Conservation (phyloP, 2,329 filamentous ascomycete genomes). For the Fusarium verticillioides region DNA sequence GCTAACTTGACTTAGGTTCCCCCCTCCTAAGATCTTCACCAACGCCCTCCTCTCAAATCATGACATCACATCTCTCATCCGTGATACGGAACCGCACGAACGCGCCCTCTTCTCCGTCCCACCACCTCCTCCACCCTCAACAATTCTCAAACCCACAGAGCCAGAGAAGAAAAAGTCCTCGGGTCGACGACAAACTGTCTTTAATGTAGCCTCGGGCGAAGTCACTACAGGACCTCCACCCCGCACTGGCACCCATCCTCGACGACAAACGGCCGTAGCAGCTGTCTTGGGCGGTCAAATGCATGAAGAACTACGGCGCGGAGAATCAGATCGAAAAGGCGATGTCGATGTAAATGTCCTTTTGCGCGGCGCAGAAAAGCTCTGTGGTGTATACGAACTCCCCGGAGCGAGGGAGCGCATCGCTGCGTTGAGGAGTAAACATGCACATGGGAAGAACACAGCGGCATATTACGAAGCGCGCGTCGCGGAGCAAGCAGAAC, state of each 20-base stretch:
- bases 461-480: constrained; percentile 83
- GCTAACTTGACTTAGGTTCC: constrained; percentile 70
- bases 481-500: constrained; percentile 79
- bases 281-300: constrained; percentile 89
- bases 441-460: constrained; percentile 77
- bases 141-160: constrained; percentile 50
- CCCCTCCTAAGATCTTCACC: constrained; percentile 91
- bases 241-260: constrained; percentile 62
- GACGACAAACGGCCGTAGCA: constrained; percentile 84
- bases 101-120: constrained; percentile 94
- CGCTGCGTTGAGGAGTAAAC: constrained; percentile 74
- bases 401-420: constrained; percentile 84
- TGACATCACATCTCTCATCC: constrained; percentile 94
- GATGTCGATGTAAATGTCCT: constrained; percentile 90
- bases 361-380: constrained; percentile 86
- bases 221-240: constrained; percentile 67
- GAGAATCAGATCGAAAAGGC: constrained; percentile 63
- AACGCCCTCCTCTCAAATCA: constrained; percentile 88
- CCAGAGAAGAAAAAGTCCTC: constrained; percentile 51
- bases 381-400: constrained; percentile 87
- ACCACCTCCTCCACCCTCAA: constrained; percentile 68
- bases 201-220: constrained; percentile 72
- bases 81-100: constrained; percentile 94
- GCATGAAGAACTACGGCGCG: constrained; percentile 78
- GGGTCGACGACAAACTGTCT: constrained; percentile 70